phyloP scores from a whole-genome alignment of 2,329 filamentous ascomycete genomes.

The Aspergillus intermedius region DNA sequence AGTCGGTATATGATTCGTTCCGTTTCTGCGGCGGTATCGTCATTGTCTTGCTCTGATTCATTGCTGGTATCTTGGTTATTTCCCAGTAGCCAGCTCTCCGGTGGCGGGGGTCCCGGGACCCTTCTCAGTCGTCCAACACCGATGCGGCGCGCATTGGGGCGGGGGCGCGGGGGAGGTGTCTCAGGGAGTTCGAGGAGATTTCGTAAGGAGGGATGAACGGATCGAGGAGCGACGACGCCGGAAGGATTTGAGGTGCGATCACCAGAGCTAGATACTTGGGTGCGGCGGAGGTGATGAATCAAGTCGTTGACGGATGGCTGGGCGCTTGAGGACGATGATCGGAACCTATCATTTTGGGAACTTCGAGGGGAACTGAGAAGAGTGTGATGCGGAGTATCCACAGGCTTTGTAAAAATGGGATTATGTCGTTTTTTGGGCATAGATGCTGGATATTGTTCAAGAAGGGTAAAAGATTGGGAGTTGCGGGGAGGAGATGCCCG shows the following conservation, averaged over 20 bases:
- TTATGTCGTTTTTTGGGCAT: conserved; percentile 46
- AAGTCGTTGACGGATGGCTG: conserved; percentile 41
- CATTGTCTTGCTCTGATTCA: conserved; percentile 2
- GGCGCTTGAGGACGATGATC: conserved; percentile 14
- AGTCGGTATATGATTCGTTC: conserved; percentile 24
- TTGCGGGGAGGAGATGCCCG: not conserved
- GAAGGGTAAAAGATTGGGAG: conserved; percentile 1
- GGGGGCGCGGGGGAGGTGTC: conserved; percentile 37
- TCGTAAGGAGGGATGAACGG: conserved; percentile 41
- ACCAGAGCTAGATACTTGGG: conserved; percentile 26
- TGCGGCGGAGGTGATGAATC: conserved; percentile 41
- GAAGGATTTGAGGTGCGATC: conserved; percentile 8
- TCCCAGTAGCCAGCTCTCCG: conserved; percentile 39
- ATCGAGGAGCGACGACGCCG: conserved; percentile 23
- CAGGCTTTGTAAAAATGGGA: conserved; percentile 33
- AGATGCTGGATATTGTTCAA: conserved; percentile 10
- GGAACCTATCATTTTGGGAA: conserved; percentile 21
- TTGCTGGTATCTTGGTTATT: conserved; percentile 6
- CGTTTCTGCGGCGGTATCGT: conserved; percentile 10
- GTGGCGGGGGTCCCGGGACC: conserved; percentile 41
- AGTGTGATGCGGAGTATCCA: conserved; percentile 34
- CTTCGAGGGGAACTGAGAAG: conserved; percentile 23
- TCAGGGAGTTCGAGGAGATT: conserved; percentile 40
- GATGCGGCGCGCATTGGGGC: conserved; percentile 24
- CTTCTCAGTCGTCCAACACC: conserved; percentile 31